These are phyloP conservation scores for Lizonia empirigonia DNA, from an alignment of 2,329 filamentous ascomycete species.

Conservation along the genomic window DNA sequence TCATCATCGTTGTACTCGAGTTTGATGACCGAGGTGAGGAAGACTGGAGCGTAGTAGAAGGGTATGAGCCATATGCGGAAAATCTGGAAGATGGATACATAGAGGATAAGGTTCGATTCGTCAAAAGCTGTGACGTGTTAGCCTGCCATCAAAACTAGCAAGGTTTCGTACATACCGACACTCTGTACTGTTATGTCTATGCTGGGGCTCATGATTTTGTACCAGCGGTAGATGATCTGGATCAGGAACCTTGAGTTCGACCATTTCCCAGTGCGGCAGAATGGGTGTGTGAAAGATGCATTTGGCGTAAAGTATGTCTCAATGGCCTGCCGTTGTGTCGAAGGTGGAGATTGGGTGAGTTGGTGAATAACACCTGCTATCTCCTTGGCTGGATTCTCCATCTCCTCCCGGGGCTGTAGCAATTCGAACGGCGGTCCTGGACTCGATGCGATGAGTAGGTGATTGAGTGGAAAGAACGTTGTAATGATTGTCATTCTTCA, in stretches of 20 bases:
- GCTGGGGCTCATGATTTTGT: slow-evolving; percentile 78
- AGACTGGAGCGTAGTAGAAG: slow-evolving; percentile 71
- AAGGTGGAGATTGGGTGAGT: slow-evolving; percentile 70
- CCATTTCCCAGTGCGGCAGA: slow-evolving; percentile 69
- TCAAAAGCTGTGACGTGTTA: slow-evolving; percentile 66
- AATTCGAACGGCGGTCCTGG: not conserved
- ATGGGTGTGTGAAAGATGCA: slow-evolving; percentile 77
- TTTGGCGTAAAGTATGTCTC: slow-evolving; percentile 74
- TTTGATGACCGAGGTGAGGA: slow-evolving; percentile 70
- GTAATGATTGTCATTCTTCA: not conserved
- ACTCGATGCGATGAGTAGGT: not conserved
- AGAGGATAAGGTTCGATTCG: slow-evolving; percentile 68
- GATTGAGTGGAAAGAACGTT: not conserved
- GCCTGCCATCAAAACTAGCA: not conserved
- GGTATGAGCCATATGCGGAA: slow-evolving; percentile 81
- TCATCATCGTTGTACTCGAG: slow-evolving; percentile 57
- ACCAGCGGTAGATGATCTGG: slow-evolving; percentile 70
- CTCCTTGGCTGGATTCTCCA: slow-evolving; percentile 55
- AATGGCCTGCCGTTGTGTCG: slow-evolving; percentile 68
- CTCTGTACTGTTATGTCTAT: slow-evolving; percentile 71
- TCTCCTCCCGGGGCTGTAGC: not conserved
- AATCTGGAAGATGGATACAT: slow-evolving; percentile 73
- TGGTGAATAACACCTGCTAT: slow-evolving; percentile 69
- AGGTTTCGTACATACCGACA: slow-evolving; percentile 52
- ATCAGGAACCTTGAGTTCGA: slow-evolving; percentile 70